A percentile compares a stretch with the other conserved stretches of the same genome.
Evolutionary conservation across 805 yeast genomes (phyloP).

Genomic region (Cyberlindnera suaveolens): DNA sequence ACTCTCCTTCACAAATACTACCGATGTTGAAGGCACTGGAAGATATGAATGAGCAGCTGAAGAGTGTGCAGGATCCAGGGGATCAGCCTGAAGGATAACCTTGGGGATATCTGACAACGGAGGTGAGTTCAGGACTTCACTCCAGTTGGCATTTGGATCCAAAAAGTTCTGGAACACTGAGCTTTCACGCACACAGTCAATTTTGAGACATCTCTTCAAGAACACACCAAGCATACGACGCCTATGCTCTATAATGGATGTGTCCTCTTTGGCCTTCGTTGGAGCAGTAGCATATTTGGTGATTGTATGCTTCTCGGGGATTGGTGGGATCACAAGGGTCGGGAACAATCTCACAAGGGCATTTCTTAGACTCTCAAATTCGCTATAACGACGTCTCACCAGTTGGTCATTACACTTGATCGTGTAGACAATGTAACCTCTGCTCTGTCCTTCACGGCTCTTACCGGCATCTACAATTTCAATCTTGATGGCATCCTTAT

Average conservation of each 20-base stretch:
- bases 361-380: conserved; percentile 78
- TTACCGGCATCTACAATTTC: conserved; percentile 78
- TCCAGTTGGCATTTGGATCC: conserved; percentile 89
- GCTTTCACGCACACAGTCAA: conserved; percentile 51
- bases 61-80: conserved; percentile 50
- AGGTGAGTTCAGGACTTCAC: conserved; percentile 60
- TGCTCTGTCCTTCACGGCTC: conserved; percentile 69
- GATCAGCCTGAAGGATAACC: conserved; percentile 51
- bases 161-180: conserved; percentile 70
- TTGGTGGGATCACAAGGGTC: conserved; percentile 82
- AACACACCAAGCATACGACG: conserved; percentile 76
- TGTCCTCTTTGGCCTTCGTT: conserved; percentile 35
- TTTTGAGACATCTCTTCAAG: conserved; percentile 66
- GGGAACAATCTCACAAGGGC: conserved; percentile 71
- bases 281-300: conserved; percentile 37
- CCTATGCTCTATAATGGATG: conserved; percentile 55
- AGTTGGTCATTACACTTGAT: conserved; percentile 55
- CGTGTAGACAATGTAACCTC: conserved; percentile 79
- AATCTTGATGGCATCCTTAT: conserved; percentile 22
- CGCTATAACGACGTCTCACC: conserved; percentile 84
- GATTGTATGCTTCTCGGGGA: conserved; percentile 77
- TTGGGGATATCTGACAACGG: conserved; percentile 49
- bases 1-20: conserved; percentile 18
- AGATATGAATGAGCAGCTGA: conserved; percentile 55
- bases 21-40: conserved; percentile 48